Base-by-base conservation (phyloP, 257 asterid species). In the Fraxinus cuspidata region DNA sequence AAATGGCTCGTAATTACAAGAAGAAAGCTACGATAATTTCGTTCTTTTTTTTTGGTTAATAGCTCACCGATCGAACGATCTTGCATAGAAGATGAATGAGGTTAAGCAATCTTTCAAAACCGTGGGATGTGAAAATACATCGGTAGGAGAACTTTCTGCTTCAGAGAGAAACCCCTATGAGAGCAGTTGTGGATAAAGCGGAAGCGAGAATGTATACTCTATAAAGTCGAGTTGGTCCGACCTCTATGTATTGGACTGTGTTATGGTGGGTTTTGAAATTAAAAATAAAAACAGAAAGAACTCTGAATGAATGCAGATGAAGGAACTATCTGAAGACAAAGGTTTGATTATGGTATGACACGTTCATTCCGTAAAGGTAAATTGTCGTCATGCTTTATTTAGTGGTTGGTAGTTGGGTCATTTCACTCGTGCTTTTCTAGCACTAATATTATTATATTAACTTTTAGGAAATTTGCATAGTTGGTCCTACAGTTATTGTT, bases 341-440 rank as follows among this genome's bases (percentile, higher is more conserved):
- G 32, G 69, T 34, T 44, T 56, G 77, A 77, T 58, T 58, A 21
- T 68, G 69, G 79, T 42, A 67, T 53, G 76, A 47, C 72, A 77
- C 19, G 64, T 78, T 31, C 35, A 74, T 81, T 31, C 76, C 47
- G 71, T 71, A 71, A 71, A 77, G 32, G 35, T 10, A 2, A 63
- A 10, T 63, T 25, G 35, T 63, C 51, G 76, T 42, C 35, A 7
- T 11, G 75, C 72, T 58, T 75, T 82, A 76, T 73, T 8, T 28
- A 83, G 86, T 80, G 75, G 79, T 79, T 42, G 83, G 83, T 60
- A 77, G 87, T 83, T 84, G 87, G 77, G 79, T 81, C 85, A 84
- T 80, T 87, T 81, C 86, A 74, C 25, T 74, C 63, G 49, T 79
- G 84, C 76, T 25, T 32, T 23, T 15, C 2, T 73, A 49, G 19